Base-by-base conservation (phyloP, 495 filamentous ascomycete genomes). In the Apiosordaria backusii region DNA sequence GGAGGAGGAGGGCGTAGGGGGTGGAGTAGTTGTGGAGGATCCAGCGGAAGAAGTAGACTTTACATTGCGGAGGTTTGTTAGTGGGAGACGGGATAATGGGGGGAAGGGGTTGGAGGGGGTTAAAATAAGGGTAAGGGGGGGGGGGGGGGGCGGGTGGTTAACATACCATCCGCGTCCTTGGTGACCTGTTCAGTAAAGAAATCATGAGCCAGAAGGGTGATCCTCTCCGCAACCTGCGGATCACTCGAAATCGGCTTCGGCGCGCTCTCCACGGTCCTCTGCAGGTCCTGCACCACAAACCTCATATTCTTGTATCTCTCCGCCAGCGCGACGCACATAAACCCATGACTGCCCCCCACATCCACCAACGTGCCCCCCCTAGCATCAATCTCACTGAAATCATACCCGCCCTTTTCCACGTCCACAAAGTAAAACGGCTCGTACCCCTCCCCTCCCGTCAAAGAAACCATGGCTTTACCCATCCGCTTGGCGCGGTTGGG, bases 21-120 rank as follows among this genome's bases (percentile, higher is more conserved):
- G 85, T 83, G 24, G 83, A 81, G 75, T 87, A 82, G 73, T 87
- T 84, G 72, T 87, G 86, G 60, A 88, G 68, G 63, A 85, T 84
- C 80, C 81, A 86, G 24, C 85, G 83, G 67, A 84, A 82, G 72
- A 83, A 80, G 70, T 86, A 87, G 0, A 85, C 81, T 78, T 29
- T 3, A 53, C 58, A 1, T 13, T 4, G 24, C 13, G 15, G 4
- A 5, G 24, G 40, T 45, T n/a, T 23, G 58, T 64, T 64, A 54
- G 23, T 9, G 27, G 22, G 9, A 35, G 4, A 58, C 5, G 6
- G 50, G 45, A 35, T 0, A 23, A 7, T 23, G 25, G 57, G 60
- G 45, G 19, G 27, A 63, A 27, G 27, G 26, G 27, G 21, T n/a
- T n/a, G n/a, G n/a, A n/a, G n/a, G n/a, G n/a, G n/a, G n/a, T n/a